Conservation (phyloP, 441 rosid species). For the Isatis lusitanica region DNA sequence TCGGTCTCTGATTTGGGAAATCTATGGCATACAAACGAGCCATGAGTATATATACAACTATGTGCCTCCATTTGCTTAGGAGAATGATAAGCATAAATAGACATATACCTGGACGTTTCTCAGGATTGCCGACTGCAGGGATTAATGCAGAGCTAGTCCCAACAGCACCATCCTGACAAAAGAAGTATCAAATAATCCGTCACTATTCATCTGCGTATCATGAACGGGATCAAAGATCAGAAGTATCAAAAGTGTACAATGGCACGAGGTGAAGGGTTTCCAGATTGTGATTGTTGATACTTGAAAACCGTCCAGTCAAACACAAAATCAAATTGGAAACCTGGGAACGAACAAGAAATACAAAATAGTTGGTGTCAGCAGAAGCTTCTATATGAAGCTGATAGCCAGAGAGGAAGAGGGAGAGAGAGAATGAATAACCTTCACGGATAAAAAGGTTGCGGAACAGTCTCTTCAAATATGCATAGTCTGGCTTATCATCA, state of each 20-base stretch:
- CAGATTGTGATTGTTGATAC: conserved; percentile 81
- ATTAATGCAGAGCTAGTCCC: conserved; percentile 86
- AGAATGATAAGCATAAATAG: not conserved
- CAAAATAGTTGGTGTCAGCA: not conserved
- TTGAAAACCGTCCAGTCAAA: conserved; percentile 93
- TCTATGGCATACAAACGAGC: conserved; percentile 47
- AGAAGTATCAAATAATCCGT: conserved; percentile 13
- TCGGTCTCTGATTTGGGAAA: conserved; percentile 45
- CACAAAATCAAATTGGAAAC: conserved; percentile 90
- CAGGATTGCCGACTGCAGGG: conserved; percentile 52
- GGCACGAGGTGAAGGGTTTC: conserved; percentile 63
- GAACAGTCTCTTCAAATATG: conserved; percentile 81
- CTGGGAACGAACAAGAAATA: conserved; percentile 42
- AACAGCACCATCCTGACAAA: conserved; percentile 65
- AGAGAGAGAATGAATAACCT: conserved; percentile 46
- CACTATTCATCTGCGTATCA: conserved; percentile 2
- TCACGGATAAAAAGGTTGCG: conserved; percentile 94
- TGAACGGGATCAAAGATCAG: not conserved
- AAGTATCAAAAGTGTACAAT: conserved; percentile 44
- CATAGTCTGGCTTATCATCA: conserved; percentile 94
- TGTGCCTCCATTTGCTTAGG: not conserved
- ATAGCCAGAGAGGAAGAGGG: not conserved
- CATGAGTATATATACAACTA: conserved; percentile 21
- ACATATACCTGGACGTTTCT: conserved; percentile 66
- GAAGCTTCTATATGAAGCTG: not conserved